Evolutionary conservation across 306 rosid genomes (phyloP), one percentile per base, ranked within the genome.

Genomic region (Argentina anserina): DNA sequence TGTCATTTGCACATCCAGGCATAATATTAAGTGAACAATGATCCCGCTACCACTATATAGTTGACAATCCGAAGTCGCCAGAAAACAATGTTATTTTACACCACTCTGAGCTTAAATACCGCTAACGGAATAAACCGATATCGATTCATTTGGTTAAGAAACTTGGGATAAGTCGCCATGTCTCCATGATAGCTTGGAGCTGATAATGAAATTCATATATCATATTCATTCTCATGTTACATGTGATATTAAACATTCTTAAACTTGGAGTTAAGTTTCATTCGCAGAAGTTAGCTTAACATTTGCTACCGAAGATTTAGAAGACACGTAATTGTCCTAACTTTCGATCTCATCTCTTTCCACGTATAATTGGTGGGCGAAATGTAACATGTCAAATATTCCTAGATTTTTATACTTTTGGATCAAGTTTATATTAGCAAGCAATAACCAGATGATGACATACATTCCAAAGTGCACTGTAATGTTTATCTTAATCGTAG

Each of bases 31-130:
- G 62, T 10, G 18, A 25, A 12, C 33, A 56, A 25, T 12, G 20
- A 56, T 56, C 9, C 62, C 34, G 4, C 62, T 4, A 56, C 33
- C 15, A 25, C 17, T 10, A 12, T 5, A 26, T 25, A 10, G 36
- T 58, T 58, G n/a, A 58, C 34, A 55, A 55, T 55, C 29, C 56
- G 26, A n/a, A 23, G 60, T 53, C 60, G 60, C 31, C 60, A 53
- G 15, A 23, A 21, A 8, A 23, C 28, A 9, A 21, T 33, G 36
- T 52, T 52, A 17, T 47, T 18, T 21, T 52, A 21, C 29, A 9
- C 26, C 29, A 7, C 29, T 52, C 25, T 7, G 60, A 53, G 33
- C 33, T 55, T 23, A 25, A 9, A 53, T 10, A 5, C n/a, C 2
- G 59, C 21, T 52, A 18, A 52, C 59, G 9, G 29, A 42, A 42